These are phyloP conservation scores for Ceratocystis albifundus DNA, from an alignment of 2,329 filamentous ascomycete species.

Conservation along the genomic window DNA sequence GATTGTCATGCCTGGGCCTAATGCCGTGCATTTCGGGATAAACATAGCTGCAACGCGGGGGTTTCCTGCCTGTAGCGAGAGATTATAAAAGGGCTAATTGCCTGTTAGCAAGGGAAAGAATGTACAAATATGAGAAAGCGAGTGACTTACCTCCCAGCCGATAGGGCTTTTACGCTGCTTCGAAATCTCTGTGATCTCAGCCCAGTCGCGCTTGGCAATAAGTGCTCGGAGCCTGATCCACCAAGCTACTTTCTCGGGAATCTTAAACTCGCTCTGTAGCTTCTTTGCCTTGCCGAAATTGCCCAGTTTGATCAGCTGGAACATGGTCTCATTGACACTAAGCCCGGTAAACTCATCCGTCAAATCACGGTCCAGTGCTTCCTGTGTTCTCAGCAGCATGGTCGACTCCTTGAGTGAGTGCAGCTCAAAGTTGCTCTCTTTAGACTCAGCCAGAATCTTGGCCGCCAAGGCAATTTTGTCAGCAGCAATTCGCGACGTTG, in stretches of 20 bases:
- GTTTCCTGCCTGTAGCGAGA: constrained; percentile 79
- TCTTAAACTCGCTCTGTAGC: constrained; percentile 82
- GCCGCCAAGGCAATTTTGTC: constrained; percentile 84
- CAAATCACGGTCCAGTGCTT: constrained; percentile 74
- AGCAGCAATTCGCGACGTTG: constrained; percentile 54
- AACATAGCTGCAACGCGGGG: constrained; percentile 73
- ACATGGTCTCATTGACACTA: constrained; percentile 83
- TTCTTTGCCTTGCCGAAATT: constrained; percentile 79
- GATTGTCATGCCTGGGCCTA: constrained; percentile 58
- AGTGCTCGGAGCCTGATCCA: constrained; percentile 77
- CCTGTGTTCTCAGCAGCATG: constrained; percentile 72
- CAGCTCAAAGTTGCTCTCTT: constrained; percentile 64
- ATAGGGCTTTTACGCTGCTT: constrained; percentile 78
- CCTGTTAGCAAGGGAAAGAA: background rate
- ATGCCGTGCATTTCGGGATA: constrained; percentile 70
- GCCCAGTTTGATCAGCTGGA: constrained; percentile 70
- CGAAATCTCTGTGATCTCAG: constrained; percentile 75
- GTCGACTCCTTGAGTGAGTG: constrained; percentile 68
- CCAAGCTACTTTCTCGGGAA: constrained; percentile 80
- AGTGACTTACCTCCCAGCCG: constrained; percentile 70
- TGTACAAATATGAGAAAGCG: background rate
- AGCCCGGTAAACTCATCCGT: constrained; percentile 67
- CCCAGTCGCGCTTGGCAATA: constrained; percentile 83
- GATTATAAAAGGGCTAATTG: constrained; percentile 73
- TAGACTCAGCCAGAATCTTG: constrained; percentile 72